Base-by-base conservation (phyloP, 805 yeast genomes). In the Lipomyces yamadae region DNA sequence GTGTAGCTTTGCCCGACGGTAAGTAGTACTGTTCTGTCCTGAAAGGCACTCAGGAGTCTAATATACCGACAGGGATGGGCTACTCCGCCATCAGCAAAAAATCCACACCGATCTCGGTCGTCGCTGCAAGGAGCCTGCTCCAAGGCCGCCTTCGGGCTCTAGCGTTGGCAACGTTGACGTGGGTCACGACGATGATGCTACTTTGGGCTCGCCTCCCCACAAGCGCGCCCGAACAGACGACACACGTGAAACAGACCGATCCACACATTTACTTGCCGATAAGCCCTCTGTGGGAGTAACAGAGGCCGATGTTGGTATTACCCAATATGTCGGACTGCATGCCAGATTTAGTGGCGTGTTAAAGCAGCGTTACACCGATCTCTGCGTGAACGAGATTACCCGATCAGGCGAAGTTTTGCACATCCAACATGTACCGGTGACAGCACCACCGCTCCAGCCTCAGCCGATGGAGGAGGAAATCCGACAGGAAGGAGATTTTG, bases 291-390 rank as follows among this genome's bases (percentile, higher is more conserved):
- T 18, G 8, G 69, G 66, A 10, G 30, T 60, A n/a, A 30, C 50
- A 18, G 97, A 93, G 75, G 48, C 71, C 1, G 96, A 92, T 76
- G 99, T 95, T 8, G 99, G 99, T 4, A 94, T 95, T 70, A 87
- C 91, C 0, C 85, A 85, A 61, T 93, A 80, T 73, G 78, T 92
- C 45, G 85, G 86, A 58, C 76, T 81, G 1, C 82, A 80, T 3
- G 73, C 81, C 7, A 96, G 97, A 2, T 91, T 95, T 70, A 76
- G 77, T 18, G 99, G 98, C 2, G 82, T 84, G 11, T 81, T 95
- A 72, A 95, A 95, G 77, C 96, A 91, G 75, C 82, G 97, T 39
- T 70, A 65, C 78, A 88, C 97, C 13, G 99, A 95, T 76, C 95
- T 95, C 76, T 83, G 91, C 75, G 99, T 95, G 56, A 91, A 92